These are phyloP conservation scores for Colletotrichum shisoi DNA, from an alignment of 2,329 filamentous ascomycete species.

Conservation along the genomic window DNA sequence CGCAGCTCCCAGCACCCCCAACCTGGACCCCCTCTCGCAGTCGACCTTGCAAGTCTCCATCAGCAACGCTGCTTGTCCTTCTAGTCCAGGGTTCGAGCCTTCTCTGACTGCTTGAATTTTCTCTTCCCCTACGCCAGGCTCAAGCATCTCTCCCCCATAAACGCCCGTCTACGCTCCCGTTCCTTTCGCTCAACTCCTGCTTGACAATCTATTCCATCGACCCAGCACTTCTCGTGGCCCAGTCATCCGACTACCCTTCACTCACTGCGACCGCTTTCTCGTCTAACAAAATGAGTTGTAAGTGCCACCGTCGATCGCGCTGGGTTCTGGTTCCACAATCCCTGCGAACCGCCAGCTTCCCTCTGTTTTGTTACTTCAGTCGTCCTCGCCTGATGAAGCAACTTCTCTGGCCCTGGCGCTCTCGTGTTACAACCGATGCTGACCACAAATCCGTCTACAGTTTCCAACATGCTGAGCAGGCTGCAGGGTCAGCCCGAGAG, in stretches of 20 bases:
- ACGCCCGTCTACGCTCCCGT: conserved; percentile 25
- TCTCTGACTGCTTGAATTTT: conserved; percentile 30
- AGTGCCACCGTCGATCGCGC: conserved; percentile 41
- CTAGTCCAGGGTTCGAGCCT: conserved; percentile 35
- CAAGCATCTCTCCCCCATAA: conserved; percentile 19
- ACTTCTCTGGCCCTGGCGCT: background rate
- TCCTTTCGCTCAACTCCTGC: conserved; percentile 30
- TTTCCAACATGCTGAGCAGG: conserved; percentile 91
- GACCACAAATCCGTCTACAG: conserved; percentile 55
- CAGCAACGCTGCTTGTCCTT: conserved; percentile 32
- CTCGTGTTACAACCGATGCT: conserved; percentile 38
- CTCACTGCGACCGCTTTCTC: conserved; percentile 4
- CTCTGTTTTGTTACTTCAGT: background rate
- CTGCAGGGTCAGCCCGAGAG: conserved; percentile 95
- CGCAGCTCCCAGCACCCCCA: conserved; percentile 20
- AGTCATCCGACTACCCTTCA: background rate
- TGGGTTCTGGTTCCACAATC: background rate
- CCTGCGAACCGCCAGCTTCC: background rate
- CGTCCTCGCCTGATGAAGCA: background rate
- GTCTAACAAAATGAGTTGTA: conserved; percentile 51
- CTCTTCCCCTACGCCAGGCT: conserved; percentile 25
- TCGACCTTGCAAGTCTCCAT: conserved; percentile 34
- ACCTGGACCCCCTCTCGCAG: conserved; percentile 27
- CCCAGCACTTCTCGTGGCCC: background rate
- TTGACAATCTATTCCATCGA: conserved; percentile 19